Percentiles rank a stretch among this genome's conserved stretches.
Conservation (phyloP, 148 eudicot genomes). For the Pharnaceum exiguum region DNA sequence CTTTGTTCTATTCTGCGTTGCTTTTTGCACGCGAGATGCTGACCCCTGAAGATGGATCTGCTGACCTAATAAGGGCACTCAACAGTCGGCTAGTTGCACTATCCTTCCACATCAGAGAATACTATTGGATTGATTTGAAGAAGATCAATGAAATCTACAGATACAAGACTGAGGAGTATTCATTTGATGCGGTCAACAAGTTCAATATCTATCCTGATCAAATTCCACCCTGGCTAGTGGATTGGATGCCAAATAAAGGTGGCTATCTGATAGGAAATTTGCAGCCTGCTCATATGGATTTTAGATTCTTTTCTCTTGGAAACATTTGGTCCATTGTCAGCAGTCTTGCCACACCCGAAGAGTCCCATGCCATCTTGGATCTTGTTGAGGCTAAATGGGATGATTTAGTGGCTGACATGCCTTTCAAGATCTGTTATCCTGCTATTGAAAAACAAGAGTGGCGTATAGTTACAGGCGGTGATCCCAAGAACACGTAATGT, state of each 20-base stretch:
- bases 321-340: constrained; percentile 69
- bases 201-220: constrained; percentile 91
- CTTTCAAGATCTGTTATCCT: constrained; percentile 73
- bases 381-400: constrained; percentile 66
- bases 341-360: constrained; percentile 53
- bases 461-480: constrained; percentile 76
- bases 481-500: constrained; percentile 75
- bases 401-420: constrained; percentile 71
- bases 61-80: constrained; percentile 55
- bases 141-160: constrained; percentile 80
- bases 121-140: constrained; percentile 71
- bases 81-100: constrained; percentile 64
- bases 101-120: constrained; percentile 76
- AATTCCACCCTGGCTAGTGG: constrained; percentile 77
- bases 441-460: constrained; percentile 74
- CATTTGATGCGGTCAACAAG: constrained; percentile 75
- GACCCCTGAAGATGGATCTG: constrained; percentile 52
- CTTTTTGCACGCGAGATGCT: constrained; percentile 81
- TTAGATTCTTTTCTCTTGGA: constrained; percentile 75
- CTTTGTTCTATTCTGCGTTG: constrained; percentile 69
- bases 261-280: constrained; percentile 84
- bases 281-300: constrained; percentile 92
- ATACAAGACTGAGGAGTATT: constrained; percentile 80
- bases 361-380: constrained; percentile 66
- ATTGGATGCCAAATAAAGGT: constrained; percentile 79